phyloP scores from a whole-genome alignment of 2,329 filamentous ascomycete genomes.

The Xylariaceae sp. region DNA sequence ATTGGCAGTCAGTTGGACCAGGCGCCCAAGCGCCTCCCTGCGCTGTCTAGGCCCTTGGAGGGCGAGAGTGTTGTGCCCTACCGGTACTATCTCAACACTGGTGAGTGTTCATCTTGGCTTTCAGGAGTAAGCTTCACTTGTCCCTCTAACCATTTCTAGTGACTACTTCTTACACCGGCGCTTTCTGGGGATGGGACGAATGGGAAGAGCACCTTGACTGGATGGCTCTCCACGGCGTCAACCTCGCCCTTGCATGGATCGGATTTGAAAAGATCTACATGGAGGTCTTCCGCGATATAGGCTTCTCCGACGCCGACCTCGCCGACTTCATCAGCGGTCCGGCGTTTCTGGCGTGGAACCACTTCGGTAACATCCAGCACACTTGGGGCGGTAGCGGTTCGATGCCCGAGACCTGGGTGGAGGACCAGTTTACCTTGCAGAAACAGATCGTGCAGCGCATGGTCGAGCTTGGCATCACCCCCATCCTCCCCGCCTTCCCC shows the following conservation, averaged over 20 bases:
- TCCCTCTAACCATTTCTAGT: conserved; percentile 14
- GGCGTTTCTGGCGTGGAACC: conserved; percentile 21
- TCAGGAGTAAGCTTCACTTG: not conserved
- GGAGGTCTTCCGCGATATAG: conserved; percentile 20
- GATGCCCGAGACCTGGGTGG: conserved; percentile 14
- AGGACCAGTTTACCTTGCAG: conserved; percentile 17
- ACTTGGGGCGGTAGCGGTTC: conserved; percentile 19
- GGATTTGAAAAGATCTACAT: conserved; percentile 20
- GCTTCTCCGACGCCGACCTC: conserved; percentile 16
- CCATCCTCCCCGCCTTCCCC: conserved; percentile 18
- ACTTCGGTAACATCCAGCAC: conserved; percentile 20
- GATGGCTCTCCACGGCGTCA: conserved; percentile 20
- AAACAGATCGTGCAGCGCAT: conserved; percentile 17
- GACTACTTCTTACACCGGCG: conserved; percentile 19
- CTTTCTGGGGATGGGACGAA: conserved; percentile 19
- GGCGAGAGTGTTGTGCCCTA: conserved; percentile 18
- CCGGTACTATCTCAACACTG: conserved; percentile 21
- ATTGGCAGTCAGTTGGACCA: conserved; percentile 16
- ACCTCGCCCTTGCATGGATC: conserved; percentile 19
- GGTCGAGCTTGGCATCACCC: conserved; percentile 20
- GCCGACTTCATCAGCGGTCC: conserved; percentile 17
- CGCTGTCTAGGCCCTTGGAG: conserved; percentile 6
- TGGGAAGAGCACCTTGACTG: conserved; percentile 21
- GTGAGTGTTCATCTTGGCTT: conserved; percentile 2
- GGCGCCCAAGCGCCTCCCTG: conserved; percentile 14